Evolutionary conservation across 768 basidiomycete species (phyloP), one percentile per base, ranked within the genome.

Genomic region (Calocera cornea): DNA sequence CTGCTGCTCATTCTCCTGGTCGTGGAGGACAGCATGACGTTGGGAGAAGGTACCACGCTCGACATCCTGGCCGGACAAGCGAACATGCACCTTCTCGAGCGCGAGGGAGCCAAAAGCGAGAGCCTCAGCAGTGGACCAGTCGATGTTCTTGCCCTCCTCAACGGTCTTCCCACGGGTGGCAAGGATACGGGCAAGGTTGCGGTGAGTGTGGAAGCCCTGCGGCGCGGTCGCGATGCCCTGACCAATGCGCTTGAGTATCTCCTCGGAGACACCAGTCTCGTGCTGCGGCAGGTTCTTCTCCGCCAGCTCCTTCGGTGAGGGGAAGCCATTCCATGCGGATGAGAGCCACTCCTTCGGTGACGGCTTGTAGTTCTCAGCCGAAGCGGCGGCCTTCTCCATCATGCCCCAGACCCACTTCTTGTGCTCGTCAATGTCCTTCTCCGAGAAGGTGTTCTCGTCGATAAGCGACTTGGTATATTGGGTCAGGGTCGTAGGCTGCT

Each of bases 371-470:
- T 97, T 92, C 80, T 97, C 97, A 14, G 91, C 83, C 10, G 84
- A 92, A n/a, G 83, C 86, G n/a, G 90, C 86, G 8, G 97, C 93
- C 78, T 88, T 95, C 79, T 99, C 97, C 67, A 99, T 82, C 91
- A 95, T 95, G 36, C 93, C 92, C 94, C 93, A 97, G 1, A 99
- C 97, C 97, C 97, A 99, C 73, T 89, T 90, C 83, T 92, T 93
- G 82, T 98, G 97, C 75, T 97, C 95, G 75, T 95, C 94, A 65
- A 97, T 92, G 74, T 98, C 95, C 78, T 89, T 87, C 77, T 92
- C 89, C 34, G 93, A 95, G 77, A 99, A 99, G 0, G 95, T 93
- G 31, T 89, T 88, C 67, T 97, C 91, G 65, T 87, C 87, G 72
- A 91, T 84, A 64, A 99, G 81, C 80, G 90, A 89, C 75, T 95